Base-by-base conservation (phyloP, 139 green algal species). In the Tetratostichococcus sp. region DNA sequence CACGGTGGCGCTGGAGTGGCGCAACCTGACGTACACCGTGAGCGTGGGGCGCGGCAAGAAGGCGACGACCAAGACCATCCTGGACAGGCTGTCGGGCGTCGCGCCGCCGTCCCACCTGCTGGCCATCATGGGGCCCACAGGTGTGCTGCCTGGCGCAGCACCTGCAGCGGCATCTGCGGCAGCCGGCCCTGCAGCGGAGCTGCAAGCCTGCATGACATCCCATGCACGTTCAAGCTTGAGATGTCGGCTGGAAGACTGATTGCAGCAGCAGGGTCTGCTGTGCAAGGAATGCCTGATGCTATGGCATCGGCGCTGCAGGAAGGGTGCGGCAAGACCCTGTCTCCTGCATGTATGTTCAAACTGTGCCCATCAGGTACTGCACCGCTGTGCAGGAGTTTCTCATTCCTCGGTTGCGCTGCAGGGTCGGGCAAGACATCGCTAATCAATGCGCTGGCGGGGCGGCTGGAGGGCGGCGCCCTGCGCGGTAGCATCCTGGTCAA, bases 381-480 rank as follows among this genome's bases (percentile, higher is more conserved):
- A n/a, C n/a, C n/a, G n/a, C n/a, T n/a, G n/a, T n/a, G n/a, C n/a
- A n/a, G n/a, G n/a, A n/a, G n/a, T n/a, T n/a, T n/a, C n/a, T n/a
- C n/a, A n/a, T n/a, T n/a, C n/a, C n/a, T n/a, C n/a, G n/a, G n/a
- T n/a, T n/a, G n/a, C n/a, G 33, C 30, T 35, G 31, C 72, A 72
- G 77, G 77, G 34, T 72, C 43, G 23, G 82, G 82, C 23, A 87
- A 87, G 58, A 86, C 75, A 21, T 79, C 74, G 26, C 68, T 87
- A 42, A 34, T 87, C 11, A 82, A 77, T 57, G 72, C 77, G 16
- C 67, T 87, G n/a, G 82, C 75, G 31, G 82, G 82, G 6, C 67
- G 82, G 25, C 42, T 85, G 58, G 43, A 4, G 17, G 73, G 71
- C 31, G 80, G 77, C 34, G n/a, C 1, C 43, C 28, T 85, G 43